Conservation (phyloP, 345 rosid genomes). For the Isatis tinctoria region DNA sequence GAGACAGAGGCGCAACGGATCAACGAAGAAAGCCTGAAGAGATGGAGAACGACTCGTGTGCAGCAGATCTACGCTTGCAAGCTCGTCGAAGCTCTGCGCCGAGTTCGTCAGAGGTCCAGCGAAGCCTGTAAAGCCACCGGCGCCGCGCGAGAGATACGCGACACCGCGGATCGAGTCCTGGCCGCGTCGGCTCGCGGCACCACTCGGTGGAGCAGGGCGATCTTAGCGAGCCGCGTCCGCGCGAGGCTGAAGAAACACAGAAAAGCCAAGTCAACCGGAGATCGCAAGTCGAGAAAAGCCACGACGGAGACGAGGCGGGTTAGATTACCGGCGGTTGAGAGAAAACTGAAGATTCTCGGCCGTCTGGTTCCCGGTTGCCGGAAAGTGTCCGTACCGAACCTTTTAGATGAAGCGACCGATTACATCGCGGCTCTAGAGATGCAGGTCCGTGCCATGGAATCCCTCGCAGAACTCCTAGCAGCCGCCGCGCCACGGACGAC, state of each 20-base stretch:
- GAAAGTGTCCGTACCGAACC: constrained; percentile 46
- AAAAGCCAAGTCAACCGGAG: constrained; percentile 40
- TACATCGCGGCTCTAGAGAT: constrained; percentile 92
- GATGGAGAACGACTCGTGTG: constrained; percentile 58
- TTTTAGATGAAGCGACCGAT: constrained; percentile 78
- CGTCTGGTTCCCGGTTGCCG: constrained; percentile 90
- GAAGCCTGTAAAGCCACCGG: constrained; percentile 33
- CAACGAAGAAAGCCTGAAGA: constrained; percentile 28
- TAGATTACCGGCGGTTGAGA: constrained; percentile 51
- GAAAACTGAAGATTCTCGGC: constrained; percentile 46
- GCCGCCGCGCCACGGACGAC: constrained; percentile 14
- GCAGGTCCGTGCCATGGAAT: constrained; percentile 84
- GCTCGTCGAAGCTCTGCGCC: constrained; percentile 63
- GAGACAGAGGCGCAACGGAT: not conserved
- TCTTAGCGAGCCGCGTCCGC: constrained; percentile 44
- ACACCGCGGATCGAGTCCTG: constrained; percentile 55
- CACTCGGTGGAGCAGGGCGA: constrained; percentile 74
- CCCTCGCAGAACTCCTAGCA: constrained; percentile 43
- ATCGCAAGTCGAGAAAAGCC: constrained; percentile 30
- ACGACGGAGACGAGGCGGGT: constrained; percentile 13
- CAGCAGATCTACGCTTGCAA: constrained; percentile 67
- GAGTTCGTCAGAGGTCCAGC: constrained; percentile 33
- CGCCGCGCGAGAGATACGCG: constrained; percentile 39
- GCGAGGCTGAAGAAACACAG: constrained; percentile 41
- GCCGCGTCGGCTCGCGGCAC: constrained; percentile 61